Evolutionary conservation across 257 asterid genomes (phyloP), one percentile per base, ranked within the genome.

Genomic region (Orobanche coerulescens): DNA sequence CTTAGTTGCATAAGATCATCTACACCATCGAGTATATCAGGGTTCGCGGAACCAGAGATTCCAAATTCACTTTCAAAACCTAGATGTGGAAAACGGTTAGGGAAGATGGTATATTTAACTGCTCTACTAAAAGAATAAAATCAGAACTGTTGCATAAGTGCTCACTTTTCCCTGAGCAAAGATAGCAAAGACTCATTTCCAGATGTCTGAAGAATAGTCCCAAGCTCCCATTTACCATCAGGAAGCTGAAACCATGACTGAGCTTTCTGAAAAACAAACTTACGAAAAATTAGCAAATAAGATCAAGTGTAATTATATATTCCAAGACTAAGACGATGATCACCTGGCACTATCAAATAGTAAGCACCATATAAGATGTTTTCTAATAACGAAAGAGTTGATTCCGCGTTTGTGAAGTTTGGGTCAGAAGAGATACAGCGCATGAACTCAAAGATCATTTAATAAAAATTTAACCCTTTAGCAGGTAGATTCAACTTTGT

Each of bases 1-100:
- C 94, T 85, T 63, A 88, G 84, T 67, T 85, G 94, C 94, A 88
- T 82, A 50, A 88, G 94, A 68, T 88, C 94, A 79, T 82, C 94
- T 6, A 88, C 94, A n/a, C 92, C 94, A 71, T 83, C 94, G 64
- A 88, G 94, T 61, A 88, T 88, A 71, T 78, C 94, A 34, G 96
- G 96, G 78, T 88, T 88, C 31, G 96, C 87, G 6, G 86, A 50
- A 81, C 64, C 67, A 84, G 71, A 57, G 71, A 67, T 63, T 81
- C 91, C 34, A 75, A 61, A 68, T 78, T 81, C 58, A 84, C 89
- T 81, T 78, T 79, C 76, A 82, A 66, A 59, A 84, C 92, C 96
- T 87, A 68, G 18, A 30, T 8, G 5, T 5, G 3, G 23, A 67
- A 61, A 20, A 1, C 34, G n/a, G 54, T 73, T 34, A 58, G 68